Evolutionary conservation across 2,329 filamentous ascomycete genomes (phyloP), one percentile per base, ranked within the genome.

Genomic region (Ceratocystis destructans): DNA sequence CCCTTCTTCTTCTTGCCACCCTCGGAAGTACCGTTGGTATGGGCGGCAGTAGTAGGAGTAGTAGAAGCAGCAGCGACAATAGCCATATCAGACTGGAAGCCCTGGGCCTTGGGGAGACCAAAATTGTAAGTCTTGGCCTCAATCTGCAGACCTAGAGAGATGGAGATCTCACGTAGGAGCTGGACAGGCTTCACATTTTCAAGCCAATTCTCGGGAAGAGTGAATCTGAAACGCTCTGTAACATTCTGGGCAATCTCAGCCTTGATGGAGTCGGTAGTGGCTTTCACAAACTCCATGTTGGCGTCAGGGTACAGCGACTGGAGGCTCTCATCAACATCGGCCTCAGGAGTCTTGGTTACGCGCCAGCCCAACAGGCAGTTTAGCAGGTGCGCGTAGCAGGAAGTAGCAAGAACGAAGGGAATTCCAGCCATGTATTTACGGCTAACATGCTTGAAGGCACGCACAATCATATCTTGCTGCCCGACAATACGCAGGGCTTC

Each of bases 361-460:
- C 82, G 83, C 61, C 81, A 80, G 15, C 94, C 94, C 45, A 99
- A 80, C 50, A 99, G 80, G 76, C 94, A 99, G 80, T 99, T 99
- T 70, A 99, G 82, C 63, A 99, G 80, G 74, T 99, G 94, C 5
- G 92, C 81, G 68, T 93, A 78, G 74, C 89, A 93, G 68, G 89
- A 80, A 62, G 89, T 82, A n/a, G 87, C 86, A 69, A 97, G 87
- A 15, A 89, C 85, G 69, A 88, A 82, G 25, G 94, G 90, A 22
- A 96, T 77, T 69, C 88, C 84, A 70, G 88, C 87, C 69, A 99
- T 80, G 74, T 95, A 89, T 71, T 83, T 83, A 74, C 90, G 87
- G 67, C 88, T 83, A 69, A 94, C 80, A 76, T 99, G 93, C 83
- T 99, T 99, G 82, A 97, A 96, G 4, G 89, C 86, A 78, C 94